Conservation (phyloP, 2,329 filamentous ascomycete genomes). For the Pleurostoma richardsiae region DNA sequence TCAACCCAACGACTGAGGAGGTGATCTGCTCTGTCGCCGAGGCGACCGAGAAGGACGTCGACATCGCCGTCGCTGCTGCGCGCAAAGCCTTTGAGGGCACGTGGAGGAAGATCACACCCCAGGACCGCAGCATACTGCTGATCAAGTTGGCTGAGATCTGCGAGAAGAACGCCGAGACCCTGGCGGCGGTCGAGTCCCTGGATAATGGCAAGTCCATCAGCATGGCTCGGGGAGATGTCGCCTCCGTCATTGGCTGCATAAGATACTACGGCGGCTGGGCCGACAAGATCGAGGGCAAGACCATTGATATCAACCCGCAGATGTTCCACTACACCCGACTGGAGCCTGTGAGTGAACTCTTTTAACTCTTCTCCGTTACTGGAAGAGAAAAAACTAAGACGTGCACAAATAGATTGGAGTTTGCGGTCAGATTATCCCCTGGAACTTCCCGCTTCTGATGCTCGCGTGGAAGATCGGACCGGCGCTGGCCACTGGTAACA, state of each 20-base stretch:
- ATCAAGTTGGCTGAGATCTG: conserved; percentile 74
- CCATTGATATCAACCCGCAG: conserved; percentile 70
- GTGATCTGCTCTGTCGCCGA: conserved; percentile 79
- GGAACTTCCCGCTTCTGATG: conserved; percentile 71
- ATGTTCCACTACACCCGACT: conserved; percentile 80
- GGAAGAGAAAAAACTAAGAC: too few species aligned
- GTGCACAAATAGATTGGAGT: conserved; percentile 53
- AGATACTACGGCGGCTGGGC: conserved; percentile 89
- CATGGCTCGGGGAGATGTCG: conserved; percentile 73
- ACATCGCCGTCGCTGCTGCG: conserved; percentile 76
- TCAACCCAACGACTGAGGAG: conserved; percentile 83
- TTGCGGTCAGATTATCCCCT: conserved; percentile 76
- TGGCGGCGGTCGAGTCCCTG: conserved; percentile 79
- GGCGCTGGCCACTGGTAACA: conserved; percentile 56
- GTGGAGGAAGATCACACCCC: conserved; percentile 66
- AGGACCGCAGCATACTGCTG: conserved; percentile 64
- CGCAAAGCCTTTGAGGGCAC: conserved; percentile 76
- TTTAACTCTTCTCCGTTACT: neutral
- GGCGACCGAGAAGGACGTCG: conserved; percentile 81
- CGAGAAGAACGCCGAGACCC: conserved; percentile 70
- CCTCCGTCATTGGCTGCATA: conserved; percentile 61
- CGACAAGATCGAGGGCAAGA: conserved; percentile 88
- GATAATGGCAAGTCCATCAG: conserved; percentile 82
- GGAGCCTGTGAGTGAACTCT: conserved; percentile 55
- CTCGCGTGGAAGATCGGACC: conserved; percentile 70